Conservation (phyloP, 768 basidiomycete genomes). For the Xerocomus brunneocitrinus region DNA sequence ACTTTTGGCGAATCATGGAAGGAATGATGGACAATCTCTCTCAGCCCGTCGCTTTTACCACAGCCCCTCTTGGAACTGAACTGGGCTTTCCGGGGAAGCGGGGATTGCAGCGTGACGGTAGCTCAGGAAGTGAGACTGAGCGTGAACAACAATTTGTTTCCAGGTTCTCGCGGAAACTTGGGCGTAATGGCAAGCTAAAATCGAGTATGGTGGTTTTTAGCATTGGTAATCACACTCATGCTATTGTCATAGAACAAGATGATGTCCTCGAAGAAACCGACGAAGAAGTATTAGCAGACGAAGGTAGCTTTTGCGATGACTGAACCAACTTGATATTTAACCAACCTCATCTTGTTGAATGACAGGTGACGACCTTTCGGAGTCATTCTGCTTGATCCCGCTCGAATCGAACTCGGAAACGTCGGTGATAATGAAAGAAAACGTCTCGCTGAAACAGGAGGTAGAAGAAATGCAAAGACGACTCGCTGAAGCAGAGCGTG, state of each 20-base stretch:
- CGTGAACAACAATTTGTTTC: conserved; percentile 57
- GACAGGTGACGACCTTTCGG: conserved; percentile 64
- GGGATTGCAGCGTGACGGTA: conserved; percentile 42
- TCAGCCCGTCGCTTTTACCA: conserved; percentile 75
- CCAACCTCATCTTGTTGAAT: conserved; percentile 2
- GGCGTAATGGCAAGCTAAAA: conserved; percentile 20
- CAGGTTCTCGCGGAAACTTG: conserved; percentile 33
- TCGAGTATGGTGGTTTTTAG: conserved; percentile 14
- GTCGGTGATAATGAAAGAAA: conserved; percentile 59
- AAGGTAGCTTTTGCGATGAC: conserved; percentile 41
- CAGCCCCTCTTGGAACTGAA: conserved; percentile 60
- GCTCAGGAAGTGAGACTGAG: conserved; percentile 64
- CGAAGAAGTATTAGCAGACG: conserved; percentile 57
- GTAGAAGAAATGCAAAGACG: conserved; percentile 53
- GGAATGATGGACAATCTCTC: conserved; percentile 84
- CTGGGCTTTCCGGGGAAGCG: conserved; percentile 21
- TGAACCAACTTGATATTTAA: neutral
- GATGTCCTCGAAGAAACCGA: conserved; percentile 45
- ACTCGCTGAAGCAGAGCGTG: conserved; percentile 56
- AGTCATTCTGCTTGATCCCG: conserved; percentile 75
- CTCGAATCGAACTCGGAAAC: conserved; percentile 51
- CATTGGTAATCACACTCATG: conserved; percentile 5
- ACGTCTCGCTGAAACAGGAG: conserved; percentile 56
- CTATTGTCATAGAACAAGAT: conserved; percentile 16
- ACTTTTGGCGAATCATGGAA: conserved; percentile 87